These are phyloP conservation scores for Populus hybrid DNA, from an alignment of 441 rosid species.

Conservation along the genomic window DNA sequence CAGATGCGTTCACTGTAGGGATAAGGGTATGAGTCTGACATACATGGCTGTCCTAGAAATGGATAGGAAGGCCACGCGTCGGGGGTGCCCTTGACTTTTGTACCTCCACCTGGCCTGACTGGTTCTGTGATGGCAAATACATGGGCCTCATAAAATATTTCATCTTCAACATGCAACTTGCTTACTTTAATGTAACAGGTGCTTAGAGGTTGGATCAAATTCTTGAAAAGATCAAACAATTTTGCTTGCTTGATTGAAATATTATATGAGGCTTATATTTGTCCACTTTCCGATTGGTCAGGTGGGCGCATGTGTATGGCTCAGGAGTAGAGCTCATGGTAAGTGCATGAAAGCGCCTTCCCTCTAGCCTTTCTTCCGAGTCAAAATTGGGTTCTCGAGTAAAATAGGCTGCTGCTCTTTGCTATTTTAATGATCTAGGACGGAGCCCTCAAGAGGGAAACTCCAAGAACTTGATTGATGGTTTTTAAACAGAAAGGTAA, in stretches of 20 bases:
- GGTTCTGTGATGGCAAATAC: neutral
- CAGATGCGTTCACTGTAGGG: neutral
- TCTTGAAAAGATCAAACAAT: neutral
- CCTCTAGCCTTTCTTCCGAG: neutral
- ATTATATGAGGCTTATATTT: neutral
- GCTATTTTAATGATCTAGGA: neutral
- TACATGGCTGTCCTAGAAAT: neutral
- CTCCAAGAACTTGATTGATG: neutral
- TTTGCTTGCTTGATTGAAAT: neutral
- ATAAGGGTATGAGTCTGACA: neutral
- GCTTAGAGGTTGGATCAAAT: neutral
- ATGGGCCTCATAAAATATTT: neutral
- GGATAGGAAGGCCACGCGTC: neutral
- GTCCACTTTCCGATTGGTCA: neutral
- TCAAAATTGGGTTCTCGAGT: neutral
- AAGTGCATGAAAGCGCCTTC: neutral
- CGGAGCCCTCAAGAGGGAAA: neutral
- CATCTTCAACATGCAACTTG: neutral
- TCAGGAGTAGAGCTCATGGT: neutral
- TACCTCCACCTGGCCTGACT: neutral
- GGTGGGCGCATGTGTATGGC: neutral
- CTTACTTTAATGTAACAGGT: neutral
- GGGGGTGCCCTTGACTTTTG: neutral
- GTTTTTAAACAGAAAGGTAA: neutral
- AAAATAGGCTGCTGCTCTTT: neutral